A percentile compares a stretch with the other conserved stretches of the same genome.
phyloP scores from a whole-genome alignment of 495 filamentous ascomycete genomes.

The Neurospora cerealis region DNA sequence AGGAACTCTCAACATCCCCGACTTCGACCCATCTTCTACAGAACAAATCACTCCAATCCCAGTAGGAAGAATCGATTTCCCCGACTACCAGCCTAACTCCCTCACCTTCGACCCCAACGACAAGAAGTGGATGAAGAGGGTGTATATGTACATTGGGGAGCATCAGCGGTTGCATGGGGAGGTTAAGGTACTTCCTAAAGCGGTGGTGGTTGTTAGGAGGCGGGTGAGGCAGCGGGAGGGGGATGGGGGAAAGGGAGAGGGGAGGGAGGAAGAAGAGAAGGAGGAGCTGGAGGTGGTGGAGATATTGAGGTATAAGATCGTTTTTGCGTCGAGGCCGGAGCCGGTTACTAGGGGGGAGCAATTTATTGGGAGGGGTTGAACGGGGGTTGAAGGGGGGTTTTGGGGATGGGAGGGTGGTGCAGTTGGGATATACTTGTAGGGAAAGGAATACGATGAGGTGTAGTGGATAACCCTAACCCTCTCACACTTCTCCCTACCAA shows the following conservation, averaged over 20 bases:
- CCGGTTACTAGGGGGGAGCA: conserved; percentile 45
- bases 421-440: background rate
- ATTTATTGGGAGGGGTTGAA: background rate
- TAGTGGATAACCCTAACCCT: background rate
- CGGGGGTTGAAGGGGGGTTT: background rate
- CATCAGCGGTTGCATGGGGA: conserved; percentile 88
- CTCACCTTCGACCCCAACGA: conserved; percentile 25
- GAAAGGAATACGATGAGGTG: background rate
- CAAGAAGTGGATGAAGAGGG: conserved; percentile 76
- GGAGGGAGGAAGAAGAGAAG: conserved; percentile 18
- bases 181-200: conserved; percentile 70
- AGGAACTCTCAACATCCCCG: conserved; percentile 66
- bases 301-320: conserved; percentile 77
- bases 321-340: conserved; percentile 82
- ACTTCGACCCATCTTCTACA: conserved; percentile 5
- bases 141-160: conserved; percentile 77
- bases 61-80: conserved; percentile 72
- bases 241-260: conserved; percentile 1
- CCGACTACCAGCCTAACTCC: conserved; percentile 49
- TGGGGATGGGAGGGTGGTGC: background rate
- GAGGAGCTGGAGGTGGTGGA: conserved; percentile 59
- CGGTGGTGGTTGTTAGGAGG: conserved; percentile 62
- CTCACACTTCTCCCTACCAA: background rate
- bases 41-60: conserved; percentile 31
- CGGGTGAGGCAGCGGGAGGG: background rate